Evolutionary conservation across 495 filamentous ascomycete genomes (phyloP), one percentile per base, ranked within the genome.

Genomic region (Penicillium bovifimosum): DNA sequence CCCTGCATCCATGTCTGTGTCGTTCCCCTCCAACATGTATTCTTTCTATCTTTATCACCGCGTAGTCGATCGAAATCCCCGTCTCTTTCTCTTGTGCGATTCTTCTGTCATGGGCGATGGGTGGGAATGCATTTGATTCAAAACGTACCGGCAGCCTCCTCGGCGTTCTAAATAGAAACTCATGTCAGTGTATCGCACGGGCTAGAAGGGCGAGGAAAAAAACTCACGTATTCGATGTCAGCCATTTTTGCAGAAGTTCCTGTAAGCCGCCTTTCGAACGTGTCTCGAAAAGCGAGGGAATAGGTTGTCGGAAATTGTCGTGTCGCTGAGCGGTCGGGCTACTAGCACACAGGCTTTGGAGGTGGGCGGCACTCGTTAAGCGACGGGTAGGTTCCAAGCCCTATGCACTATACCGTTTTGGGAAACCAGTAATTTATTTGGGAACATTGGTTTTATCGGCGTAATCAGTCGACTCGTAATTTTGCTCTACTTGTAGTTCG

Each of bases 171-270:
- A 24, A 64, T 46, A 59, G 54, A 54, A 54, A 35, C 40, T 50
- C 41, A 67, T 29, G 26, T 83, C 67, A 82, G 79, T 38, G 31
- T 55, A 46, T 27, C 14, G 18, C 35, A 47, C 20, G 36, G 9
- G 47, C 49, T 45, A 27, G 47, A 56, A 50, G 47, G 9, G 16
- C 41, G 45, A 48, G 31, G n/a, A 39, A 48, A 46, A 48, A 42
- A 17, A 88, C 88, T 76, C 80, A 92, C 89, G 81, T 96, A 95
- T 77, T 90, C 86, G 65, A 64, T 65, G 79, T 96, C 90, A 82
- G 90, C 90, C 90, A 95, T 95, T 80, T 78, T 91, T 83, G 78
- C 80, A 80, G 76, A 65, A 62, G 61, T 70, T 76, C 71, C 74
- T 69, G 66, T 62, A 62, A 67, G 63, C 68, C 71, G 76, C 74